Conservation (phyloP, 225 moss, liverwort and hornwort genomes). For the Physcomitrium patens region DNA sequence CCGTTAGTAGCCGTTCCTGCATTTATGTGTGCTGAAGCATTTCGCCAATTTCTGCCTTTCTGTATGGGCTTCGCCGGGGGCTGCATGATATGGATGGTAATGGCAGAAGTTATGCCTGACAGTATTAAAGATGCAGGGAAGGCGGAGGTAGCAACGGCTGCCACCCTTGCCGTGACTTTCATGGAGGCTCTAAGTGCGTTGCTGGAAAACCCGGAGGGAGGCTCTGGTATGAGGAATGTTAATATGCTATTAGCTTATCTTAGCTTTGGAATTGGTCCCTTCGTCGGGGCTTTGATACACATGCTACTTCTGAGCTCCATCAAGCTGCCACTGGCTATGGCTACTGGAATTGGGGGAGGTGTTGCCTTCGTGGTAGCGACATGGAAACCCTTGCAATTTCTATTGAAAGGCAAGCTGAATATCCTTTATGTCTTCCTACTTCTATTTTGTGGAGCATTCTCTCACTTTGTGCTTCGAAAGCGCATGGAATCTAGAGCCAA, state of each 20-base stretch:
- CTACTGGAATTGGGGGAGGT: slow-evolving; percentile 83
- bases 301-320: slow-evolving; percentile 50
- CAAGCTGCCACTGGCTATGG: slow-evolving; percentile 59
- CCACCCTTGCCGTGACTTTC: slow-evolving; percentile 85
- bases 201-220: slow-evolving; percentile 56
- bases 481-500: slow-evolving; percentile 47
- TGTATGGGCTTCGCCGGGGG: slow-evolving; percentile 98
- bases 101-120: slow-evolving; percentile 96
- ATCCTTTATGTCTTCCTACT: slow-evolving; percentile 46
- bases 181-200: slow-evolving; percentile 96
- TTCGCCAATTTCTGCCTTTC: slow-evolving; percentile 84
- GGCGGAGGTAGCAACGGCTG: slow-evolving; percentile 89
- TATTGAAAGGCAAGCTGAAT: slow-evolving; percentile 57
- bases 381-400: slow-evolving; percentile 83
- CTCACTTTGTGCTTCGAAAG: slow-evolving; percentile 55
- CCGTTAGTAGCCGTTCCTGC: slow-evolving; percentile 95
- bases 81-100: slow-evolving; percentile 99
- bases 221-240: slow-evolving; percentile 48
- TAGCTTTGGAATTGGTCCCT: slow-evolving; percentile 71
- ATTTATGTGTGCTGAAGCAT: slow-evolving; percentile 90
- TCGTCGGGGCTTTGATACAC: slow-evolving; percentile 60
- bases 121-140: slow-evolving; percentile 91
- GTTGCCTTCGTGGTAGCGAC: slow-evolving; percentile 69
- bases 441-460: slow-evolving; percentile 48
- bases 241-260: slow-evolving; percentile 52